These are phyloP conservation scores for Lithohypha guttulata DNA, from an alignment of 2,329 filamentous ascomycete species.

Conservation along the genomic window DNA sequence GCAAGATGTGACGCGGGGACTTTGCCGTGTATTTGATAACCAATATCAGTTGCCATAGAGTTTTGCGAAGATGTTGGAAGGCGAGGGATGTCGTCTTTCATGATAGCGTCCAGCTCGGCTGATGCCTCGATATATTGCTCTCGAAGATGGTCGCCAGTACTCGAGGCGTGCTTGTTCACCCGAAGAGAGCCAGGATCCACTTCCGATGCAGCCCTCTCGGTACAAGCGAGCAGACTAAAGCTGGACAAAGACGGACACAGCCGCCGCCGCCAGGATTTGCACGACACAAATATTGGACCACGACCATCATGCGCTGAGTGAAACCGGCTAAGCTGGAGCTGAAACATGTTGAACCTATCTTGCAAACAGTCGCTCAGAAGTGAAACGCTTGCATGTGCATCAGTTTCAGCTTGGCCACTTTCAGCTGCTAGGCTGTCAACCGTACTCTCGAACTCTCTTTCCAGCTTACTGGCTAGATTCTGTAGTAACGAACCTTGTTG, in stretches of 20 bases:
- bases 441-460: neutral
- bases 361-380: neutral
- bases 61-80: no score
- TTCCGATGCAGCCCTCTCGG: neutral
- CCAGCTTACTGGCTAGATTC: neutral
- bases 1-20: neutral
- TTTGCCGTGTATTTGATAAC: neutral
- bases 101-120: neutral
- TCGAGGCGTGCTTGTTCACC: neutral
- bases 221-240: neutral
- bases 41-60: no score
- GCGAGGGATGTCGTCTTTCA: neutral
- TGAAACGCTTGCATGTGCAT: neutral
- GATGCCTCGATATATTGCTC: neutral
- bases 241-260: neutral
- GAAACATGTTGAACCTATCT: neutral
- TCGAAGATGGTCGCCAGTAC: neutral
- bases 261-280: neutral
- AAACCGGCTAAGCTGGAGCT: neutral
- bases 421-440: neutral
- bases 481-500: neutral
- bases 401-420: neutral
- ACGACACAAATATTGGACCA: neutral
- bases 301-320: neutral
- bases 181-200: neutral